phyloP scores from a whole-genome alignment of 2,329 filamentous ascomycete species.

The Stemphylium beticola region DNA sequence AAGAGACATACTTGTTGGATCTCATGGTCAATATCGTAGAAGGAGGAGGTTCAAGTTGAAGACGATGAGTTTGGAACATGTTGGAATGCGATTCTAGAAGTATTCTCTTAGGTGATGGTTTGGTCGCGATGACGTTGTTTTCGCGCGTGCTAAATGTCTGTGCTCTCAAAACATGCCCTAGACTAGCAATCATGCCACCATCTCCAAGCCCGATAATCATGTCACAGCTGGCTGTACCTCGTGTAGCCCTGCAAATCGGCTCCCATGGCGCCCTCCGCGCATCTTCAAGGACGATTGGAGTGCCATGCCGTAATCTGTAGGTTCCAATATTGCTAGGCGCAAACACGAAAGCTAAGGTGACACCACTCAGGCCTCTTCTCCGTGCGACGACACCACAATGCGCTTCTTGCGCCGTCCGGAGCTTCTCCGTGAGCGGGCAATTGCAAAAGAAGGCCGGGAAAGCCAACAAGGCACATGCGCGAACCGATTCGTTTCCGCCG shows the following conservation, averaged over 20 bases:
- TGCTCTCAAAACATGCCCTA: conserved; percentile 4
- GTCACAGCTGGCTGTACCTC: conserved; percentile 35
- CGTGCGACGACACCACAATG: conserved; percentile 16
- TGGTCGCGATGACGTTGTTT: conserved; percentile 11
- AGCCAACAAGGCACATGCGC: conserved; percentile 50
- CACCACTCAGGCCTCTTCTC: conserved; percentile 16
- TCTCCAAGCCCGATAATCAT: conserved; percentile 18
- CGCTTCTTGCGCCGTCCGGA: conserved; percentile 17
- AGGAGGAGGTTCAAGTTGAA: conserved; percentile 16
- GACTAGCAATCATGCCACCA: conserved; percentile 4
- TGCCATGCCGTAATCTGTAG: conserved; percentile 35
- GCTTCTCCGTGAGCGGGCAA: conserved; percentile 53
- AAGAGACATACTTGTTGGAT: conserved; percentile 36
- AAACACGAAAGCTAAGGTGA: conserved; percentile 6
- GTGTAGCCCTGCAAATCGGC: conserved; percentile 27
- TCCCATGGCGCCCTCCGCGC: conserved; percentile 17
- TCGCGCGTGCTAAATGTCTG: conserved; percentile 9
- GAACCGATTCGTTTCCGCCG: conserved; percentile 44
- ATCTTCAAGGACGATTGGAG: conserved; percentile 29
- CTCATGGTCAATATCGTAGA: conserved; percentile 11
- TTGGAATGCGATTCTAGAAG: background rate
- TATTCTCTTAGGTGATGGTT: background rate
- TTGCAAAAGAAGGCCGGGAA: conserved; percentile 62
- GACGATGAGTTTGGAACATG: background rate
- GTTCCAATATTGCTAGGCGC: conserved; percentile 11